Conservation (phyloP, 139 green algal genomes). For the Tetratostichococcus sp. region DNA sequence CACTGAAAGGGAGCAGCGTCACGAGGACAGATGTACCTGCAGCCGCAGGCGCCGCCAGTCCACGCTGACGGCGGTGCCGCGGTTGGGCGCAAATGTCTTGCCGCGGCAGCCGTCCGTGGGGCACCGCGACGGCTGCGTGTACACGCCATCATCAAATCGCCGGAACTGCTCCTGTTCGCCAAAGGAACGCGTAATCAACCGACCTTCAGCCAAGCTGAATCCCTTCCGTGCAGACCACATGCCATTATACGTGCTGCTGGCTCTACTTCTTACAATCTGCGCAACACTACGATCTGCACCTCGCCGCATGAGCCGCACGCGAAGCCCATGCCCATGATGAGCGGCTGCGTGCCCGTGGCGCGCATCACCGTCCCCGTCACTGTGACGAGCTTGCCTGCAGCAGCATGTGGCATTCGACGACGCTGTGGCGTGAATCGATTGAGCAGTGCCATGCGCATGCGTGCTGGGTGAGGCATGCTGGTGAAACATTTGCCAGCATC, state of each 20-base stretch:
- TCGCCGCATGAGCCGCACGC: slow-evolving; percentile 71
- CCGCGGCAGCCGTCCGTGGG: slow-evolving; percentile 58
- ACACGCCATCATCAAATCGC: slow-evolving; percentile 62
- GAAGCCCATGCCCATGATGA: slow-evolving; percentile 70
- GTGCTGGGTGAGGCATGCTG: no score
- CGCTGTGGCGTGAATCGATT: no score
- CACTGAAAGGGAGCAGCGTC: not conserved
- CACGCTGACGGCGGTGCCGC: slow-evolving; percentile 41
- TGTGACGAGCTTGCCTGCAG: slow-evolving; percentile 64
- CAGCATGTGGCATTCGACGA: not conserved
- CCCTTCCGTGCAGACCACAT: no score
- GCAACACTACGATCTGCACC: no score
- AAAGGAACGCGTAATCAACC: no score
- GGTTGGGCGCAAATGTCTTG: slow-evolving; percentile 54
- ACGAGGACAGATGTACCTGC: slow-evolving; percentile 28
- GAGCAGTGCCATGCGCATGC: no score
- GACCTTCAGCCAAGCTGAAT: no score
- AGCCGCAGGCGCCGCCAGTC: slow-evolving; percentile 84
- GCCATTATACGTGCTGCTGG: no score
- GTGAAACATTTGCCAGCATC: no score
- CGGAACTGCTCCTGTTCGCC: not conserved
- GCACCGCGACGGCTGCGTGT: slow-evolving; percentile 53
- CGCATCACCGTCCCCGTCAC: slow-evolving; percentile 76
- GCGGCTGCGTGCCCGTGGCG: slow-evolving; percentile 50
- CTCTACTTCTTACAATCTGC: no score